These are phyloP conservation scores for Aegilops bicornis DNA, from an alignment of 176 grass and related monocot species.

Conservation along the genomic window DNA sequence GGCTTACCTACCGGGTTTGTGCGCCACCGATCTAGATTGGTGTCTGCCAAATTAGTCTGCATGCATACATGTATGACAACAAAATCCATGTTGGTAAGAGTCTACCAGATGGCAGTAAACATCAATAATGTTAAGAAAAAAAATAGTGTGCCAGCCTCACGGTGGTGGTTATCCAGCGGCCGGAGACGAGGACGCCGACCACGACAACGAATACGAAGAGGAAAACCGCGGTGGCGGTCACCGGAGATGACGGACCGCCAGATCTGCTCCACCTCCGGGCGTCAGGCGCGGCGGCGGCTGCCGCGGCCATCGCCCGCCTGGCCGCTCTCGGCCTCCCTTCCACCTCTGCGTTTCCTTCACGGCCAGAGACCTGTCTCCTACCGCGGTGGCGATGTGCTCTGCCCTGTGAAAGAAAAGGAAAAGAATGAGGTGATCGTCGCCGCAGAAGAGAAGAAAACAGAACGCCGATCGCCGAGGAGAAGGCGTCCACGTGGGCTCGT, in stretches of 20 bases:
- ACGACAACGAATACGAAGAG: conserved; percentile 51
- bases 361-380: neutral
- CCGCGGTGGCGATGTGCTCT: neutral
- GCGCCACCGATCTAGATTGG: conserved; percentile 46
- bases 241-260: conserved; percentile 16
- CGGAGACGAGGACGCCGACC: conserved; percentile 51
- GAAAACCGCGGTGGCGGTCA: conserved; percentile 39
- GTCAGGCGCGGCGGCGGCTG: conserved; percentile 2
- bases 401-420: neutral
- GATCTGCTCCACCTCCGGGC: conserved; percentile 36
- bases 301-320: conserved; percentile 13
- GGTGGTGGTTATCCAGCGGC: conserved; percentile 50
- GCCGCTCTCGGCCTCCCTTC: neutral
- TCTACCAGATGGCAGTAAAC: too few relatives aligned
- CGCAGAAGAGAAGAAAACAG: neutral
- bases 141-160: conserved; percentile 21
- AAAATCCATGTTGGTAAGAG: neutral
- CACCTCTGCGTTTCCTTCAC: neutral
- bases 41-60: conserved; percentile 41
- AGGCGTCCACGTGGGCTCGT: neutral
- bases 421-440: neutral
- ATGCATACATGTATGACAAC: neutral
- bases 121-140: neutral
- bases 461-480: conserved; percentile 24
- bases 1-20: conserved; percentile 63